Conservation (phyloP, 441 rosid genomes). For the Pelargonium citronellum region DNA sequence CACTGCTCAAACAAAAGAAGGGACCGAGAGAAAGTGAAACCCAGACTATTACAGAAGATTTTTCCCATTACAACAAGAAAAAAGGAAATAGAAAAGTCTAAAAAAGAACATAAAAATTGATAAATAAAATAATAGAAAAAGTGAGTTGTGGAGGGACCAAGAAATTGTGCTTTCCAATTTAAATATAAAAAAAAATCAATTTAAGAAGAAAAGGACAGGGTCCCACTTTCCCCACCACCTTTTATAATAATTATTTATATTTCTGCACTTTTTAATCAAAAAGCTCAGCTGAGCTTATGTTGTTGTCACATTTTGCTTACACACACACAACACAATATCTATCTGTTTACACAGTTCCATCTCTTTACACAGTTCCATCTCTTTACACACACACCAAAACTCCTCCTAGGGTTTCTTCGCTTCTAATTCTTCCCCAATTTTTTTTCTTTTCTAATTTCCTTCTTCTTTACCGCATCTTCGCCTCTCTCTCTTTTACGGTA, state of each 20-base stretch:
- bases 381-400: not conserved
- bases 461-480: not conserved
- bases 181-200: not conserved
- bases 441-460: not conserved
- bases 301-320: slow-evolving; percentile 10
- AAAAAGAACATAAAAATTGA: not conserved
- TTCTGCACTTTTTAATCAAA: not conserved
- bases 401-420: slow-evolving; percentile 9
- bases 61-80: not conserved
- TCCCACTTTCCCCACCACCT: slow-evolving; percentile 32
- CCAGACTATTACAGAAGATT: not conserved
- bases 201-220: slow-evolving; percentile 30
- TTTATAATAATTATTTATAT: not conserved
- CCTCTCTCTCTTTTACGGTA: slow-evolving; percentile 7
- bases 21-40: too few species aligned
- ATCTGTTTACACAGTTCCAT: slow-evolving; percentile 34
- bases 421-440: not conserved
- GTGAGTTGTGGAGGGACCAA: slow-evolving; percentile 14
- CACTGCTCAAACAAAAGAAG: not conserved
- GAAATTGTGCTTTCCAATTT: slow-evolving; percentile 19
- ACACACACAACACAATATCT: slow-evolving; percentile 12
- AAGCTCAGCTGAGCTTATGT: not conserved
- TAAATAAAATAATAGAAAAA: not conserved
- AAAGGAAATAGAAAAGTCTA: not conserved
- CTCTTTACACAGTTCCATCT: not conserved